Base-by-base conservation (phyloP, 2,329 filamentous ascomycete species). In the Talaromyces islandicus region DNA sequence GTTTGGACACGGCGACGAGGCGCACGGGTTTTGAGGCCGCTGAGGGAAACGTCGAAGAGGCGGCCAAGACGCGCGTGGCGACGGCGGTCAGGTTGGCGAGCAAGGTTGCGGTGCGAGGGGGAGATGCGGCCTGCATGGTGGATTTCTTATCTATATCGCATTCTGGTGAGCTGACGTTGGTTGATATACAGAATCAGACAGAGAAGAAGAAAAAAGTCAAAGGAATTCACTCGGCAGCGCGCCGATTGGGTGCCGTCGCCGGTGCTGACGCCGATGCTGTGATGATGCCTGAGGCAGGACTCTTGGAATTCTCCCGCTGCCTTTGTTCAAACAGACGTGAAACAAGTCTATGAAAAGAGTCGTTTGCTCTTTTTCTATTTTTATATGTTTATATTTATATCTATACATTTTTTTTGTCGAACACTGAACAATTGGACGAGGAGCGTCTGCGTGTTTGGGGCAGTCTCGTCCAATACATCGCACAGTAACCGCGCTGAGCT, bases 1-100 rank as follows among this genome's bases (percentile, higher is more conserved):
- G 83, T 77, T 99, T 99, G 46, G 92, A 97, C 55, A 99, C 94
- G 29, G 94, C 93, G 48, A 99, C 92, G 43, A 99, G 83, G 53
- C 94, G 88, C 50, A 74, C 65, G 24, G 69, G 63, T 60, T 68
- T 51, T 14, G 54, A 51, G 80, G 81, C n/a, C n/a, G n/a, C n/a
- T n/a, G n/a, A 43, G 12, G 41, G 27, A 25, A 60, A 54, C 0
- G 41, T 63, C 27, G 53, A 38, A 12, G 58, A 56, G 41, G 61
- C 61, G 19, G 81, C 75, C 32, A 79, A 71, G 62, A 91, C 77
- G 50, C 85, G 83, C 54, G 83, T 78, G 55, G 80, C 81, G 58
- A 91, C 85, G 50, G 79, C 74, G 65, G 81, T 76, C 62, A 91
- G 78, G 69, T 89, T 87, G 29, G 84, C 80, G 63, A 84, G 72